phyloP scores from a whole-genome alignment of 495 filamentous ascomycete species.

The Rostrohypoxylon terebratum region DNA sequence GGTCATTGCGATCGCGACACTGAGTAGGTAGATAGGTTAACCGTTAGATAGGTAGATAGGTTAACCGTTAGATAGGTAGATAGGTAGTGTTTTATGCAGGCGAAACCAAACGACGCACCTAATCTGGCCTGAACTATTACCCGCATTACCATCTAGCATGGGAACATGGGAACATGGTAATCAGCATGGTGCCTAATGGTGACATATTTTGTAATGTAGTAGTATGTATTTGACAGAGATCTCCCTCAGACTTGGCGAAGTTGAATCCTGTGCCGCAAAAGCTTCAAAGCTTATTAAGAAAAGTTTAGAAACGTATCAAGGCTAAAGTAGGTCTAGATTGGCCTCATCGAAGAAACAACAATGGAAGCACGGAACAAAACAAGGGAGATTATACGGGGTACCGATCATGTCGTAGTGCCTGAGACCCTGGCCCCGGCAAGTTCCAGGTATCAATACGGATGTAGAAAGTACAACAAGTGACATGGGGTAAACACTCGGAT shows the following conservation, averaged over 20 bases:
- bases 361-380: slow-evolving; percentile 37
- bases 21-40: too few relatives aligned
- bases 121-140: slow-evolving; percentile 10
- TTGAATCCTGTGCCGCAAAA: neutral
- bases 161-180: too few relatives aligned
- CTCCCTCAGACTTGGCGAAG: neutral
- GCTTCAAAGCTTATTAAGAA: neutral
- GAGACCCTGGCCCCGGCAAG: slow-evolving; percentile 17
- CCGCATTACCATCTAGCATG: slow-evolving; percentile 5
- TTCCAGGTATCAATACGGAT: slow-evolving; percentile 19
- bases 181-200: too few relatives aligned
- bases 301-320: slow-evolving; percentile 14
- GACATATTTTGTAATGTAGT: too few relatives aligned
- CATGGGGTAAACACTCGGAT: neutral
- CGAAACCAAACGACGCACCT: slow-evolving; percentile 35
- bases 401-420: slow-evolving; percentile 34
- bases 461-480: slow-evolving; percentile 11
- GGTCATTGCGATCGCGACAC: too few relatives aligned
- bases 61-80: neutral
- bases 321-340: neutral
- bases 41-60: neutral
- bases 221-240: slow-evolving; percentile 14
- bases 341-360: slow-evolving; percentile 26
- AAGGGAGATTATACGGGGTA: slow-evolving; percentile 40
- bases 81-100: slow-evolving; percentile 18